Conservation (phyloP, 1,139 yeast genomes). For the Diutina neorugosa region DNA sequence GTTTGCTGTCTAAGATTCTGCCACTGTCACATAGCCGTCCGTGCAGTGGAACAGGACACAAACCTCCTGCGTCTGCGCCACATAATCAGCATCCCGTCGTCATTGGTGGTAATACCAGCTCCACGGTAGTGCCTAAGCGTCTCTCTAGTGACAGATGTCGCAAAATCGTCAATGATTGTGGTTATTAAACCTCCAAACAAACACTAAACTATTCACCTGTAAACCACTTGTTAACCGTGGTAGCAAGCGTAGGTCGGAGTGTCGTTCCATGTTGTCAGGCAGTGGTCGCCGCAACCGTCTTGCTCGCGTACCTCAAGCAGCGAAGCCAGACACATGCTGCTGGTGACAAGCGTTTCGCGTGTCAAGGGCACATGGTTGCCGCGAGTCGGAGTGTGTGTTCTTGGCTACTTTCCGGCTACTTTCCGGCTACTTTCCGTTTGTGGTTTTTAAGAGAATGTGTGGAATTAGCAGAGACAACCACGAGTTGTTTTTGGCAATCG, state of each 20-base stretch:
- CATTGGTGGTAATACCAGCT: neutral
- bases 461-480: too few relatives aligned
- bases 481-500: too few relatives aligned
- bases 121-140: too few relatives aligned
- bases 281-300: neutral
- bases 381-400: neutral
- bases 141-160: too few relatives aligned
- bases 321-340: neutral
- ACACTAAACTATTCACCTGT: too few relatives aligned
- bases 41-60: neutral
- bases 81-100: neutral
- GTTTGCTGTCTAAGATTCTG: neutral
- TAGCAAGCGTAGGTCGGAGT: too few relatives aligned
- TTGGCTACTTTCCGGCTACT: too few relatives aligned
- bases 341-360: neutral
- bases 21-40: neutral
- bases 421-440: too few relatives aligned
- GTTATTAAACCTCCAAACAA: too few relatives aligned
- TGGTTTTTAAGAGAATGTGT: too few relatives aligned
- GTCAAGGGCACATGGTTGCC: neutral
- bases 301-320: neutral
- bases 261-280: neutral
- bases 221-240: too few relatives aligned
- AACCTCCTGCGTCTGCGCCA: neutral
- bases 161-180: too few relatives aligned